phyloP scores from a whole-genome alignment of 2,329 filamentous ascomycete genomes.

The Cladophialophora carrionii region DNA sequence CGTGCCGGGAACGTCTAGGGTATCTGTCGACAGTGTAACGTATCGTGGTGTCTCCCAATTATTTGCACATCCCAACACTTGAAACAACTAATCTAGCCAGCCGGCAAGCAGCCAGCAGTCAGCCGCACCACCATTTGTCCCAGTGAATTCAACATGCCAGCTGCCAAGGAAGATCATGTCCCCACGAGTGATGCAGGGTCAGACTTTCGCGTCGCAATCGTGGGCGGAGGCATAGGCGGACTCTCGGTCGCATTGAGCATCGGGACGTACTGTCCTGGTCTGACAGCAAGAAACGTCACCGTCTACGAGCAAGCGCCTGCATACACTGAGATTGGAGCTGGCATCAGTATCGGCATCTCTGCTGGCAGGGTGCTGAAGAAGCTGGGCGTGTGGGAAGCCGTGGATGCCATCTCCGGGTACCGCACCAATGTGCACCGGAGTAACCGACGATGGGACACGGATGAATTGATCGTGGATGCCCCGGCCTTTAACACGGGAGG shows the following conservation, averaged over 20 bases:
- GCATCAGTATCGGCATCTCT: conserved; percentile 13
- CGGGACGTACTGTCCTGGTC: conserved; percentile 7
- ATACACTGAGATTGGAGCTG: conserved; percentile 15
- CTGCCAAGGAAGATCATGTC: conserved; percentile 1
- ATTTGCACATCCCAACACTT: no score
- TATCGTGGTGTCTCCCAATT: neutral
- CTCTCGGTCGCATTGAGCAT: conserved; percentile 14
- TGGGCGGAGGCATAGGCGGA: conserved; percentile 16
- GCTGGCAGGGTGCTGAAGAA: conserved; percentile 16
- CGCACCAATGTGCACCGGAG: conserved; percentile 17
- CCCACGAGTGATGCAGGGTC: neutral
- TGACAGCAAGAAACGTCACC: conserved; percentile 7
- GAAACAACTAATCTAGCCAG: neutral
- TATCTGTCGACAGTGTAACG: neutral
- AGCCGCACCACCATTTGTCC: neutral
- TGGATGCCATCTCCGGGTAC: conserved; percentile 13
- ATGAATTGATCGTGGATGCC: conserved; percentile 17
- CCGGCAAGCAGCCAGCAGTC: neutral
- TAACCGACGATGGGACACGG: conserved; percentile 18
- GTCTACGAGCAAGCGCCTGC: conserved; percentile 19
- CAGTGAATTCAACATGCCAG: neutral
- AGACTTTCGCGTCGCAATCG: conserved; percentile 10
- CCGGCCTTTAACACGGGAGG: conserved; percentile 9
- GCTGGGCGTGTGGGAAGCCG: conserved; percentile 9
- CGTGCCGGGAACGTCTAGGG: neutral